Base-by-base conservation (phyloP, 345 rosid species). In the Eucalyptus lansdowneana region DNA sequence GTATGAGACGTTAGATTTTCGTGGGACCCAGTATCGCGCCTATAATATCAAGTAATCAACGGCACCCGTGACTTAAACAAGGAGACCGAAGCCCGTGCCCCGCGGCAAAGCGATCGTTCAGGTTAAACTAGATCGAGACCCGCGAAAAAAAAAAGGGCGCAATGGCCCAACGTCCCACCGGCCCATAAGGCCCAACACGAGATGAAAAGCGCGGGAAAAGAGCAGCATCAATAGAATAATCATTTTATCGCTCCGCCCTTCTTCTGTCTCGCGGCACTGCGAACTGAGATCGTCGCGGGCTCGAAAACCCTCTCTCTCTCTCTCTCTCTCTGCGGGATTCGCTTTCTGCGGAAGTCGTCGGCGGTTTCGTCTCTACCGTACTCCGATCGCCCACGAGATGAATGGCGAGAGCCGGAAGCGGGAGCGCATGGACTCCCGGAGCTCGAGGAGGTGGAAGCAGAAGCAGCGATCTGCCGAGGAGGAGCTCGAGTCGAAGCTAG, bases 71-170 rank as follows among this genome's bases (percentile, higher is more conserved):
- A 47, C 92, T 91, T 93, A 95, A 91, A 95, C 97, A 31, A 97
- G 95, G 86, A 97, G 95, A 81, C 99, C 94, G 97, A 97, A 94
- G 69, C 98, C 98, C 99, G 96, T 96, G 80, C 90, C 97, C 97
- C 93, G 96, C 92, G 29, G 44, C 86, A 83, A 89, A 76, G 56
- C 22, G 11, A 15, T 27, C 6, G 29, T 31, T 13, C 25, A 76
- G 40, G 10, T 24, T 54, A 60, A 88, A 65, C 37, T 51, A 56
- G 15, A 22, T n/a, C 11, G 44, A 72, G 45, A 37, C 81, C 45
- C 3, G 45, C 44, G 27, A n/a, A 86, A 12, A 8, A 50, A 8
- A 22, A n/a, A 50, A 2, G 31, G 87, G 81, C 25, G 50, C 40
- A 62, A 11, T 25, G 58, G 85, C 62, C 62, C 62, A 56, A 53